Conservation (phyloP, 2,329 filamentous ascomycete genomes). For the Aureobasidium sp. region DNA sequence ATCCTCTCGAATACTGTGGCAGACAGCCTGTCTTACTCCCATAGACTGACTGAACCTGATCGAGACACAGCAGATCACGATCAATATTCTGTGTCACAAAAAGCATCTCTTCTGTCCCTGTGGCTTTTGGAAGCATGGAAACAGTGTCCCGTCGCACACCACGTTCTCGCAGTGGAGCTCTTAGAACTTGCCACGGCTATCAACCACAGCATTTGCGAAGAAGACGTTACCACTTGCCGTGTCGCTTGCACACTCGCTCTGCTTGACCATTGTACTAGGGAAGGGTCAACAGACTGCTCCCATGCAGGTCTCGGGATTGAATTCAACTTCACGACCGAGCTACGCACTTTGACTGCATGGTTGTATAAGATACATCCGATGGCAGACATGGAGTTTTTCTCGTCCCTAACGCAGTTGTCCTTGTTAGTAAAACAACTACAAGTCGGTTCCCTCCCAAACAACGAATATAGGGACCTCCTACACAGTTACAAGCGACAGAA, state of each 20-base stretch:
- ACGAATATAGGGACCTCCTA: background rate
- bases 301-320: background rate
- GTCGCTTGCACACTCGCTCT: background rate
- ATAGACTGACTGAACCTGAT: background rate
- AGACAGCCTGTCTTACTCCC: background rate
- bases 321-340: background rate
- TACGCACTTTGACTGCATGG: background rate
- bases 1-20: background rate
- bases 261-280: background rate
- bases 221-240: background rate
- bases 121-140: background rate
- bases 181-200: background rate
- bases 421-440: background rate
- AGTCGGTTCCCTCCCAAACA: background rate
- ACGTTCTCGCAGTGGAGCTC: background rate
- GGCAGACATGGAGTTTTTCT: background rate
- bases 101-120: background rate
- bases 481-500: background rate
- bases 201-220: background rate
- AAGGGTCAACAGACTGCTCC: background rate
- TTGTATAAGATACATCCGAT: background rate
- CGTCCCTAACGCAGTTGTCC: background rate
- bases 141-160: background rate
- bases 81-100: background rate
- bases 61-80: background rate